Conservation (phyloP, 78 protist genomes). For the Dictyostelium firmibasis region DNA sequence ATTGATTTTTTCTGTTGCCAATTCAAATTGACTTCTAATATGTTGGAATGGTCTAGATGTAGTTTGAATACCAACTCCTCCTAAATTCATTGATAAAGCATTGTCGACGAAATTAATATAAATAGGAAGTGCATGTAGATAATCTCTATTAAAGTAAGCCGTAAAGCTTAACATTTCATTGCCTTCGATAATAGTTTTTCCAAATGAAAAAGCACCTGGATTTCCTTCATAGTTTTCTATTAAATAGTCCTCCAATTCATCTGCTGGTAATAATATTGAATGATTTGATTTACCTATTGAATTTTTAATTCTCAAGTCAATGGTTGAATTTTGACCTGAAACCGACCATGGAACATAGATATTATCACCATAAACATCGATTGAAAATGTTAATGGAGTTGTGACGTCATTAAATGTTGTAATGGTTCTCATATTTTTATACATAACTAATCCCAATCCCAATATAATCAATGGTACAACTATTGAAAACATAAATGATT, state of each 20-base stretch:
- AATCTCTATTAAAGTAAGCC: neutral
- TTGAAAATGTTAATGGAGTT: neutral
- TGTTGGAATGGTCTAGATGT: conserved; percentile 15
- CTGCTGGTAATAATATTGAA: neutral
- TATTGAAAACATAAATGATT: conserved; percentile 26
- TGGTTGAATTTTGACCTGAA: neutral
- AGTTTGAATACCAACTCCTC: neutral
- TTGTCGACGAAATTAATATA: conserved; percentile 6
- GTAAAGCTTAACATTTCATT: neutral
- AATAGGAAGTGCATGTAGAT: conserved; percentile 21
- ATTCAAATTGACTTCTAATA: neutral
- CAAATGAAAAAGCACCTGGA: conserved; percentile 24
- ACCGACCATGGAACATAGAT: neutral
- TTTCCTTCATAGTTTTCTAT: neutral
- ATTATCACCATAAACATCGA: neutral
- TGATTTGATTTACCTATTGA: neutral
- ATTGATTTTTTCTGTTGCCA: neutral
- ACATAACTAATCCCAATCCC: neutral
- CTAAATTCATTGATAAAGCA: neutral
- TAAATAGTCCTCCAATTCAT: neutral
- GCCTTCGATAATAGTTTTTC: neutral
- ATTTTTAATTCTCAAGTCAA: neutral
- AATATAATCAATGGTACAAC: conserved; percentile 23
- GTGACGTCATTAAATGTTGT: conserved; percentile 8
- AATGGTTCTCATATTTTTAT: neutral